Base-by-base conservation (phyloP, 106 monocot genomes). In the Apostasia ramifera region DNA sequence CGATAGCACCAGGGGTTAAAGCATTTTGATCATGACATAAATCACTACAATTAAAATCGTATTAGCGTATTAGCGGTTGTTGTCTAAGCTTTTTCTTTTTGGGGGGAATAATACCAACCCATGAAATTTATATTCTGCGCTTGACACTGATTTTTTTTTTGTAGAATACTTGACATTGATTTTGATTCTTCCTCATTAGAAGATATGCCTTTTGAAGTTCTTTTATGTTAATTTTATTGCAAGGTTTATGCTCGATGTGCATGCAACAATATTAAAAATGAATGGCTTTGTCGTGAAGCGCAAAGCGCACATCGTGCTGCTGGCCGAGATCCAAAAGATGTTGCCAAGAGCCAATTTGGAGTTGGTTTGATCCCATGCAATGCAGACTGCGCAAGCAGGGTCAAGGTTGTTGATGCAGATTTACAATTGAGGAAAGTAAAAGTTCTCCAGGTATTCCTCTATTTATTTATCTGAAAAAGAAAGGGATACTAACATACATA, bases 231-330 rank as follows among this genome's bases (percentile, higher is more conserved):
- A 26, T 26, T 26, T 26, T 26, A 15, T 71, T 76, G 59, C 49
- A 53, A 94, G 94, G 94, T 88, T 55, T 83, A 76, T 50, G 79
- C 83, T 45, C 94, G 94, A 37, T 94, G 94, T 83, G 59, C 75
- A 55, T 91, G 95, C 59, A 74, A 80, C 59, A 86, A 68, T 44
- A 61, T 91, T 47, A 91, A 84, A 75, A 86, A 74, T 47, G 91
- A 95, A 26, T 91, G 85, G 88, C 54, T 78, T 65, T 95, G 95
- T 14, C 83, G 82, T 72, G 84, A 83, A 76, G 88, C 80, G 15
- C 75, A 65, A 50, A 78, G 76, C 69, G 63, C 77, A 55, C 88
- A 88, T 66, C 61, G 44, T 40, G 66, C 57, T 60, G 59, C 67
- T 61, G 88, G 85, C 51, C 83, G 78, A 53, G 94, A 91, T 76